These are phyloP conservation scores for Entonaema liquescens DNA, from an alignment of 495 filamentous ascomycete genomes.

Conservation along the genomic window DNA sequence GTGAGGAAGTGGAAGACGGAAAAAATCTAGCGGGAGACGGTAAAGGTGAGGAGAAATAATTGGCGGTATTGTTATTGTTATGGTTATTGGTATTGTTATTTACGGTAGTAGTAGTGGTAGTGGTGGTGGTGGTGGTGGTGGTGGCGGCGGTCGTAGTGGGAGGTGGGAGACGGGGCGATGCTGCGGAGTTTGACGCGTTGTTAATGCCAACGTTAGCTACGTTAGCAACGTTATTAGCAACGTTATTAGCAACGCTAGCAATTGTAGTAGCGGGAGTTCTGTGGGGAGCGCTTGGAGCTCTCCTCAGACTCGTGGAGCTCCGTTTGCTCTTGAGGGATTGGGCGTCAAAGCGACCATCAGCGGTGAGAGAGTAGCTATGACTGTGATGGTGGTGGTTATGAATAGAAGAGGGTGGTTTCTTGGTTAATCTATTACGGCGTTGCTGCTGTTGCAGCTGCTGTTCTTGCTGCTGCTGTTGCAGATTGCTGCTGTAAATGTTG, in stretches of 20 bases:
- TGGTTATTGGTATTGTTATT: conserved; percentile 10
- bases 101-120: neutral
- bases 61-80: conserved; percentile 22
- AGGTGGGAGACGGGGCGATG: conserved; percentile 54
- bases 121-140: neutral
- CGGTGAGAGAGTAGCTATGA: conserved; percentile 51
- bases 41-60: conserved; percentile 48
- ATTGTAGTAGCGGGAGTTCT: conserved; percentile 52
- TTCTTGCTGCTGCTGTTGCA: conserved; percentile 45
- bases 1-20: conserved; percentile 51
- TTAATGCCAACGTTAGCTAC: conserved; percentile 21
- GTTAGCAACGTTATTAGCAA: conserved; percentile 42
- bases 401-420: conserved; percentile 58
- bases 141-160: conserved; percentile 13
- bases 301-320: conserved; percentile 67
- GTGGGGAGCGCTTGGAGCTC: conserved; percentile 75
- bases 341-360: conserved; percentile 61
- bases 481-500: conserved; percentile 47
- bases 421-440: conserved; percentile 59
- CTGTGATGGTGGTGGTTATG: conserved; percentile 47
- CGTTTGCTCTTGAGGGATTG: conserved; percentile 63
- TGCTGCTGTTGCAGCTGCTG: conserved; percentile 50
- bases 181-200: conserved; percentile 45
- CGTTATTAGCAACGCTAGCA: conserved; percentile 46
- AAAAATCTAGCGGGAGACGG: conserved; percentile 48